Evolutionary conservation across 2,329 filamentous ascomycete species (phyloP), one percentile per base, ranked within the genome.

Genomic region (Aurifilum marmelostoma): DNA sequence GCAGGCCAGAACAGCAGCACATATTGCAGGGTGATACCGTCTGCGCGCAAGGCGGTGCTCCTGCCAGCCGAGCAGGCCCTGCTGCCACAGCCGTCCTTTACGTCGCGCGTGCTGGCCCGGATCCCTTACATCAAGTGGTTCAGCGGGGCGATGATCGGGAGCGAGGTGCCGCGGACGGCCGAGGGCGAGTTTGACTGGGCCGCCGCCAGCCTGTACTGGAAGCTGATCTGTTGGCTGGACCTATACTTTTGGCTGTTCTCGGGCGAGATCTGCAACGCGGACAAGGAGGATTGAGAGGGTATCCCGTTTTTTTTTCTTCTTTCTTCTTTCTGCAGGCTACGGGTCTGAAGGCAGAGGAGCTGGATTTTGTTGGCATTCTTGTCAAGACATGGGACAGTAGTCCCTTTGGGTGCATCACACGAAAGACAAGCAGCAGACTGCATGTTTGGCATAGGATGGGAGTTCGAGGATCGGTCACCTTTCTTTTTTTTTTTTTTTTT

Each of bases 151-250:
- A 88, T 94, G 78, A 94, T 95, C 75, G 92, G 92, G 7, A 89
- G 89, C 75, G 86, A 91, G 76, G 88, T 95, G 52, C 92, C 92
- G 9, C 85, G 91, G 56, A 90, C 85, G 66, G 91, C 93, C 66
- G 83, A 86, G 58, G 92, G 92, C 68, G 89, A 88, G 56, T 94
- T 97, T 74, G 94, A 97, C 78, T 92, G 89, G 83, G 87, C 87
- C 56, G 81, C 81, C 60, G 89, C 89, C 14, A 90, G 88, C 70
- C 78, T 91, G 71, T 91, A 91, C 80, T 91, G 89, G 89, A 88
- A 87, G 77, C 75, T 90, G 58, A 87, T 91, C 73, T 91, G 85
- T 80, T 89, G 83, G 81, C 80, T 91, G 32, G 88, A 90, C 74
- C 80, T 81, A 24, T 84, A 83, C 66, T 88, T 89, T 74, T 80